A percentile compares a stretch with the other conserved stretches of the same genome.
Evolutionary conservation across 2,329 filamentous ascomycete genomes (phyloP).

Genomic region (Colletotrichum navitas): DNA sequence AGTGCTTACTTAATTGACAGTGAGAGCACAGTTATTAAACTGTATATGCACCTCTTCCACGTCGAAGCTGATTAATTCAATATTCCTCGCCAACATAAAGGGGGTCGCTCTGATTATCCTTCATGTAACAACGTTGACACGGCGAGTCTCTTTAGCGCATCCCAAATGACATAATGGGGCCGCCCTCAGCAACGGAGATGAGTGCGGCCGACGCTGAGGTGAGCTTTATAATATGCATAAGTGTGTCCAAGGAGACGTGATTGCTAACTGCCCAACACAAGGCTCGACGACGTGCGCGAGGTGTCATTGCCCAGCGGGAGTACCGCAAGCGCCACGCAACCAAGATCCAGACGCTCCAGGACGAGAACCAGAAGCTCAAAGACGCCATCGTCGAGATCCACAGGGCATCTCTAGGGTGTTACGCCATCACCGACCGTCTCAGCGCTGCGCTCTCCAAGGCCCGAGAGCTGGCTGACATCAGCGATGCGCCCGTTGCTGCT

Average conservation of each 20-base stretch:
- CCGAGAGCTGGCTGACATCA: constrained; percentile 18
- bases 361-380: constrained; percentile 43
- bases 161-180: not conserved
- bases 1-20: not conserved
- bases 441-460: constrained; percentile 9
- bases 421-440: not conserved
- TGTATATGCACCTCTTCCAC: no score
- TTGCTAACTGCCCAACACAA: constrained; percentile 14
- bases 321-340: constrained; percentile 45
- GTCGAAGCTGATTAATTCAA: constrained; percentile 11
- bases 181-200: not conserved
- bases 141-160: not conserved
- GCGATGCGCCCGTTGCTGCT: not conserved
- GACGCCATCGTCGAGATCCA: constrained; percentile 32
- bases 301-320: constrained; percentile 44
- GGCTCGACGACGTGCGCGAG: constrained; percentile 41
- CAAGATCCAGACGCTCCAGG: constrained; percentile 43
- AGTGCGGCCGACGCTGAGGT: constrained; percentile 14
- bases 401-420: not conserved
- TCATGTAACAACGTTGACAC: constrained; percentile 7
- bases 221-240: not conserved
- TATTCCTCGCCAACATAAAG: not conserved
- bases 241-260: not conserved
- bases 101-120: no score
- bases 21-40: not conserved